These are phyloP conservation scores for Rosa lucieae DNA, from an alignment of 306 rosid species.

Conservation along the genomic window DNA sequence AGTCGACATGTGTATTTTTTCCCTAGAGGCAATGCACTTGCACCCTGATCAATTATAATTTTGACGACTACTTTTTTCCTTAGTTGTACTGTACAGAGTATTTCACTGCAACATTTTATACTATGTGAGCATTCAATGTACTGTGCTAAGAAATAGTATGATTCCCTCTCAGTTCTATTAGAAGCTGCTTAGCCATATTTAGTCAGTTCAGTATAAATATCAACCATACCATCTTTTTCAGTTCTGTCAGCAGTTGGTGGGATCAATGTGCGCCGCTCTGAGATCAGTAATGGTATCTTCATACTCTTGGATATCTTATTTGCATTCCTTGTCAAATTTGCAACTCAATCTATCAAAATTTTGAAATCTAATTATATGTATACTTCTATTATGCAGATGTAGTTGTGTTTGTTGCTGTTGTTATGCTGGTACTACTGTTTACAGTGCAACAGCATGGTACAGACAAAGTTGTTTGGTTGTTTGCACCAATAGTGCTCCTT, in stretches of 20 bases:
- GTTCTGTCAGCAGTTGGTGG: constrained; percentile 94
- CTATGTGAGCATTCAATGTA: not conserved
- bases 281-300: constrained; percentile 55
- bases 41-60: not conserved
- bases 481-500: constrained; percentile 86
- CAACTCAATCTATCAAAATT: not conserved
- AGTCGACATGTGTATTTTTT: not conserved
- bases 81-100: not conserved
- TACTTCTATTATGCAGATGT: constrained; percentile 50
- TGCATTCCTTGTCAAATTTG: not conserved
- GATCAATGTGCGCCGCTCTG: constrained; percentile 69
- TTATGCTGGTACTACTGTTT: constrained; percentile 78
- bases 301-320: constrained; percentile 17
- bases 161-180: not conserved
- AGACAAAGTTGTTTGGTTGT: constrained; percentile 94
- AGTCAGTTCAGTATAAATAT: not conserved
- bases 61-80: not conserved
- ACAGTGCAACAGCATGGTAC: constrained; percentile 90
- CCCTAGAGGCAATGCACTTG: not conserved
- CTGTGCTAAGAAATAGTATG: not conserved
- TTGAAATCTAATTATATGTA: too few species aligned
- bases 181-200: not conserved
- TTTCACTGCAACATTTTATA: not conserved
- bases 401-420: constrained; percentile 79
- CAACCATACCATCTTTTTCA: constrained; percentile 33